Evolutionary conservation across 345 rosid genomes (phyloP).

Genomic region (Pistacia integerrima): DNA sequence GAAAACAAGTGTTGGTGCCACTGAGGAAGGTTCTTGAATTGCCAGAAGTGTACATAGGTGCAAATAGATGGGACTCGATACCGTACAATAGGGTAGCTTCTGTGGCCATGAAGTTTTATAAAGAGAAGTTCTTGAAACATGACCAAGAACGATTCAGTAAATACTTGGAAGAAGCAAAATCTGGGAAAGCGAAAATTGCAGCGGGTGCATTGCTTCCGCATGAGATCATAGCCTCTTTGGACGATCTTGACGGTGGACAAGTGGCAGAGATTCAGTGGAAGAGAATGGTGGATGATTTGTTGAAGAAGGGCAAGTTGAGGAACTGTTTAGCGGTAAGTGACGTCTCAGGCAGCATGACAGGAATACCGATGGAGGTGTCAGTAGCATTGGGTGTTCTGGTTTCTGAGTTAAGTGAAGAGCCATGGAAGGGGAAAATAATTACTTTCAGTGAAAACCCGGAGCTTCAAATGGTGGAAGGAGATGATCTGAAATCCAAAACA

Average conservation of each 20-base stretch:
- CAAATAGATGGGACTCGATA: slow-evolving; percentile 44
- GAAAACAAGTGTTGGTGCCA: slow-evolving; percentile 62
- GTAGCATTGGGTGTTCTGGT: slow-evolving; percentile 59
- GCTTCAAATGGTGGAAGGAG: slow-evolving; percentile 41
- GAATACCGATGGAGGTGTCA: slow-evolving; percentile 59
- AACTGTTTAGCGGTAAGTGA: slow-evolving; percentile 62
- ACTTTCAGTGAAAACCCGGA: slow-evolving; percentile 48
- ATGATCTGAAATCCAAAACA: slow-evolving; percentile 31
- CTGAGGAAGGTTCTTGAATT: slow-evolving; percentile 52
- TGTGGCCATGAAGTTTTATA: slow-evolving; percentile 62
- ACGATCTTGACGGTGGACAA: slow-evolving; percentile 43
- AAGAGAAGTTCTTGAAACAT: slow-evolving; percentile 50
- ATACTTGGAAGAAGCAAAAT: slow-evolving; percentile 42
- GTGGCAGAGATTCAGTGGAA: slow-evolving; percentile 66
- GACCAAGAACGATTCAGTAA: slow-evolving; percentile 44
- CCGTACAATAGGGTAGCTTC: slow-evolving; percentile 63
- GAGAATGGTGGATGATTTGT: slow-evolving; percentile 60
- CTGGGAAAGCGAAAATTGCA: slow-evolving; percentile 52
- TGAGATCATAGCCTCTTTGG: slow-evolving; percentile 44
- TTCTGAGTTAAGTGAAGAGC: slow-evolving; percentile 52
- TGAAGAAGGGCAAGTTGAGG: slow-evolving; percentile 41
- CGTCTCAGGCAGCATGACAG: slow-evolving; percentile 52
- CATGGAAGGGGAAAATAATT: slow-evolving; percentile 68
- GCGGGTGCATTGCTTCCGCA: slow-evolving; percentile 74
- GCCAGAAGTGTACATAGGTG: slow-evolving; percentile 64